Evolutionary conservation across 768 basidiomycete genomes (phyloP), one percentile per base, ranked within the genome.

Genomic region (Suillus bovinus): DNA sequence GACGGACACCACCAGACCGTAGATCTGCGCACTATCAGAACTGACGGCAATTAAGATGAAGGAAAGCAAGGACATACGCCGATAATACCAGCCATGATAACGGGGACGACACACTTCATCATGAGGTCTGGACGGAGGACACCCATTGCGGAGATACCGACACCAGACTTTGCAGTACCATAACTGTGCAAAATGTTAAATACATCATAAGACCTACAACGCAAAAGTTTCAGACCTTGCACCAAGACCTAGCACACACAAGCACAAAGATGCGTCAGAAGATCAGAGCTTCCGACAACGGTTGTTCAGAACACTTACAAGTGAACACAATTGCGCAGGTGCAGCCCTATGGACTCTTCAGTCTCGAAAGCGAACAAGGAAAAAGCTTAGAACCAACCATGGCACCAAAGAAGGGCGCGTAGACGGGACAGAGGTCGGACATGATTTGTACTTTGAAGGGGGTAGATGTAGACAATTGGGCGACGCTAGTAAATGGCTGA

Each of bases 1-100:
- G 61, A 99, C 96, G n/a, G 95, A 96, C 54, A 99, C 96, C 77
- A 99, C 97, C 64, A 99, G 87, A 71, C 97, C 97, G 78, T 99
- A 98, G 69, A 93, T 94, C 95, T 93, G 68, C 56, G 56, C 34
- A 22, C 22, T 34, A 22, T 64, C 49, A 57, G 56, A 57, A 20
- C 53, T 31, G 16, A 42, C 60, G n/a, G 63, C 22, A 11, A 50
- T 24, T 27, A 17, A 41, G 17, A 20, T 5, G 53, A 2, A 20
- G 39, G 10, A 60, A 41, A 16, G 57, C 10, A 36, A 56, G 36
- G 46, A 64, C 94, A 67, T 69, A 99, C 96, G 76, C 93, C 96
- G 80, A 99, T 97, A 81, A 99, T 99, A 94, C 96, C 96, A 84
- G 96, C 96, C 96, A 99, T 98, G 79, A 99, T 91, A 76, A 98